phyloP scores from a whole-genome alignment of 352 stramenopile genomes.

The Phytophthora fragariaefolia region DNA sequence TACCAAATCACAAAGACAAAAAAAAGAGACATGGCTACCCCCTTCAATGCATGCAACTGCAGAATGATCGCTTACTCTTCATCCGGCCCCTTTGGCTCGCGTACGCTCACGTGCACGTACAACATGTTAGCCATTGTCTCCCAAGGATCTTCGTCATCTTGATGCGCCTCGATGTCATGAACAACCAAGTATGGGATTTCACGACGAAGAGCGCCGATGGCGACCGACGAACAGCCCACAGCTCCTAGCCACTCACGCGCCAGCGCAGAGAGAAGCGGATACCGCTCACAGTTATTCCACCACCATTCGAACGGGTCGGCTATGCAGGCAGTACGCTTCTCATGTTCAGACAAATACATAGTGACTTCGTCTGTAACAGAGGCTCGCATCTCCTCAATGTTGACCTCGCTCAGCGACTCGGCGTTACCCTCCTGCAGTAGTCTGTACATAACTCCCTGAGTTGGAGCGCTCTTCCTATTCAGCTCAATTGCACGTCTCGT shows the following conservation, averaged over 20 bases:
- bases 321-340: conserved; percentile 2
- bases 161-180: conserved; percentile 10
- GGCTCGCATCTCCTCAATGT: conserved; percentile 7
- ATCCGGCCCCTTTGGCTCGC: background rate
- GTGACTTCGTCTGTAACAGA: conserved; percentile 16
- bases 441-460: conserved; percentile 12
- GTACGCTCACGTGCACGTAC: conserved; percentile 15
- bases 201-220: conserved; percentile 10
- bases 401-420: background rate
- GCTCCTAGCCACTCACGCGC: conserved; percentile 18
- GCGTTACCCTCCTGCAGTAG: conserved; percentile 10
- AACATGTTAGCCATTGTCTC: conserved; percentile 16
- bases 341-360: background rate
- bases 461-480: background rate
- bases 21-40: background rate
- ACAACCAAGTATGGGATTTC: conserved; percentile 10
- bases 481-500: conserved; percentile 1
- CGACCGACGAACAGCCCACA: conserved; percentile 11
- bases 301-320: conserved; percentile 13
- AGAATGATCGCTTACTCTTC: background rate
- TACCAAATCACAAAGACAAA: background rate
- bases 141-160: conserved; percentile 2
- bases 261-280: conserved; percentile 13
- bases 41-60: background rate
- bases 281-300: conserved; percentile 10